Base-by-base conservation (phyloP, 192 early-diverging fungal species). In the Phlyctochytrium planicorne region DNA sequence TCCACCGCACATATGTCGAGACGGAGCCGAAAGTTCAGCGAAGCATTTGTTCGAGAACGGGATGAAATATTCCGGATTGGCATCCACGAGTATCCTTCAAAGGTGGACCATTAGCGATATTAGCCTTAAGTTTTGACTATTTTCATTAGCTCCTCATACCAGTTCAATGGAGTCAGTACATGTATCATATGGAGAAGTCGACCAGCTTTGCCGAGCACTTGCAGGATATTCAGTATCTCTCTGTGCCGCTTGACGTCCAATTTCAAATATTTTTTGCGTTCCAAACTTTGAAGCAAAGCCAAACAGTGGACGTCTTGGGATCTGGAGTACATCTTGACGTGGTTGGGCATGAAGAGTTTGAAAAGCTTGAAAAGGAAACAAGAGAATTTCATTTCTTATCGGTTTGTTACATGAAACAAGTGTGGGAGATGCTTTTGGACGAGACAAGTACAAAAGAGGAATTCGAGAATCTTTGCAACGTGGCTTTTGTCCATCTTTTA, bases 21-120 rank as follows among this genome's bases (percentile, higher is more conserved):
- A 25, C n/a, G 65, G n/a, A 57, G 65, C 33, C 3, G 31, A 14
- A 57, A 27, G 20, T 56, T 66, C 53, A 20, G 56, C 32, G 10
- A 47, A 47, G 6, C 40, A 47, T 47, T 47, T 47, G 6, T 47
- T 6, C 6, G 40, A 6, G 40, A 47, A 20, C 40, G 40, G 40
- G 40, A 47, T 20, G 10, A 14, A 20, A 47, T 47, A 14, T 47
- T 47, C 40, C 40, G 20, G 40, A 6, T 47, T 47, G 40, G 40
- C 6, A 47, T 47, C 10, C 10, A 6, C 6, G 10, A 47, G 40
- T 47, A 47, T 47, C 40, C 40, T 6, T 47, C 40, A 20, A 47
- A 47, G 40, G 40, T 47, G 20, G 40, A 47, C 20, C 6, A 47
- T 47, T 20, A 6, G 10, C 20, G 6, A 14, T 47, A 47, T 47